Base-by-base conservation (phyloP, 2,329 filamentous ascomycete genomes). In the Thermothelomyces thermophilus region DNA sequence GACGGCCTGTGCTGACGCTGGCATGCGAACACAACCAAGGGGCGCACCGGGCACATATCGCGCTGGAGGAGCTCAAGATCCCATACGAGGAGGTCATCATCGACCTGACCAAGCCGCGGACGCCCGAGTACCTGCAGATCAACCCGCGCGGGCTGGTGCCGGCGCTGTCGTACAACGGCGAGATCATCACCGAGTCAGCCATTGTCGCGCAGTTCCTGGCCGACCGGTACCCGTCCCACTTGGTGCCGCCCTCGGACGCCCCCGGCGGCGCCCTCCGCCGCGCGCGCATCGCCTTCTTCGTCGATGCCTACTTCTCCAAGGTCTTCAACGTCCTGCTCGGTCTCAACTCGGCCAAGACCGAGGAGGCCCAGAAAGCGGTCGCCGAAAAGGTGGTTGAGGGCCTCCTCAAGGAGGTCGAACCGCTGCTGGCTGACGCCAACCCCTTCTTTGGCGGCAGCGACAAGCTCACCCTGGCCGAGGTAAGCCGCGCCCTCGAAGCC, bases 111-210 rank as follows among this genome's bases (percentile, higher is more conserved):
- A 76, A 68, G 9, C 87, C 87, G 0, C 80, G 87, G 9, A 81
- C 84, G 24, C 72, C 78, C 33, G 87, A 83, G 73, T 93, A 91
- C 64, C 76, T 93, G 8, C 72, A 83, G 45, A 70, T 93, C 63
- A 90, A 91, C 70, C 86, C 87, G 57, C 81, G 86, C 50, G 88
- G 88, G 13, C 78, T 90, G 3, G 86, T 93, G 4, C 87, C 88
- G 0, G 70, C 81, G 0, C 69, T 93, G 49, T 75, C 77, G 20
- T 84, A 85, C 71, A 74, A 80, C 55, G 75, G 73, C 53, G 74
- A 85, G 55, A 83, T 87, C 63, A 73, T 93, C 61, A 81, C 78
- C 46, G 87, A 93, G 65, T 88, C 84, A 2, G 81, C 71, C 55
- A 78, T 91, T 54, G 80, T 91, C n/a, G 67, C 82, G 1, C 79